Evolutionary conservation across 352 stramenopile genomes (phyloP).

Genomic region (Pythium aristosporum): DNA sequence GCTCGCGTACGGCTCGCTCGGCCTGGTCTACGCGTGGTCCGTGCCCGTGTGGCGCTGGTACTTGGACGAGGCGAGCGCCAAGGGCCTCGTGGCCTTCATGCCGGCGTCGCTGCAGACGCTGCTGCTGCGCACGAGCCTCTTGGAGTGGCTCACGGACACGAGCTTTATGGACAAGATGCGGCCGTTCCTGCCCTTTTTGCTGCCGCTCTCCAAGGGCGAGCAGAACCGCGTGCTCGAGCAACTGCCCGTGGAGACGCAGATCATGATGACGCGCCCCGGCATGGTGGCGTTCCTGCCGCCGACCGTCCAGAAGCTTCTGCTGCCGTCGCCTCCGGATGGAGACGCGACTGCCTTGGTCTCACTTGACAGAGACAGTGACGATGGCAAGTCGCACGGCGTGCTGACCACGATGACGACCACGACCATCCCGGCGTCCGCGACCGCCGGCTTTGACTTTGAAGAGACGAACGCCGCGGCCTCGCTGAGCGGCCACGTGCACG

Average conservation of each 20-base stretch:
- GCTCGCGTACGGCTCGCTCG: constrained; percentile 59
- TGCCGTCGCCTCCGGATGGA: constrained; percentile 27
- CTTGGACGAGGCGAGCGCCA: constrained; percentile 46
- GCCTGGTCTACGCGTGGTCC: constrained; percentile 78
- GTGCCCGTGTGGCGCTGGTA: constrained; percentile 81
- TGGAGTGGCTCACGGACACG: constrained; percentile 84
- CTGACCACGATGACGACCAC: not conserved
- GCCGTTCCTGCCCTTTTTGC: constrained; percentile 72
- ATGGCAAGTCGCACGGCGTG: not conserved
- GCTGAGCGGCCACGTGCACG: constrained; percentile 3
- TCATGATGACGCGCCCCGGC: constrained; percentile 71
- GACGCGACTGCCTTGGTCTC: constrained; percentile 13
- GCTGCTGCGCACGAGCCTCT: constrained; percentile 67
- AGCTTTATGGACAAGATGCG: constrained; percentile 67
- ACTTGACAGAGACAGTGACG: constrained; percentile 6
- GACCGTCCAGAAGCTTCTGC: constrained; percentile 53
- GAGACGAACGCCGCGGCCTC: not conserved
- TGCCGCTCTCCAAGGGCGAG: constrained; percentile 65
- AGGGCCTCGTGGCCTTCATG: constrained; percentile 64
- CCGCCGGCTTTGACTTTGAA: constrained; percentile 74
- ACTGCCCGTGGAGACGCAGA: constrained; percentile 62
- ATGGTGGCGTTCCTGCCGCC: constrained; percentile 62
- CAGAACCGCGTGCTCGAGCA: constrained; percentile 70
- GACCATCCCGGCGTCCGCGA: constrained; percentile 26
- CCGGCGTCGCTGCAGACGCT: constrained; percentile 56